Base-by-base conservation (phyloP, 805 yeast genomes). In the Ogataea neopini region DNA sequence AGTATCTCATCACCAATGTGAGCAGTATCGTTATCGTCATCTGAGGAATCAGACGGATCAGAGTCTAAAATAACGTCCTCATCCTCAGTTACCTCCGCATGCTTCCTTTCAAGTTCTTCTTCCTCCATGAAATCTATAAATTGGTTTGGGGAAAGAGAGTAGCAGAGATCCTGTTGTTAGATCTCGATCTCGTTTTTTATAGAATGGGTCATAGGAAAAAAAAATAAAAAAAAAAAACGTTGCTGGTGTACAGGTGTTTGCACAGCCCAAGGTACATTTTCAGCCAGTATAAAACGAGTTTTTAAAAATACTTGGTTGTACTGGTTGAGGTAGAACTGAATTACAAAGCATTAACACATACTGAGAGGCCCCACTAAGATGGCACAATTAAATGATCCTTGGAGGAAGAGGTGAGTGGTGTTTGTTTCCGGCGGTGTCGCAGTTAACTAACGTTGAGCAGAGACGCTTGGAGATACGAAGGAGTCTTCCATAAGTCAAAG, bases 381-480 rank as follows among this genome's bases (percentile, higher is more conserved):
- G 66, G 61, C 68, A 37, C 53, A 52, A 36, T 44, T 58, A 33
- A 53, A 61, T 45, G 73, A 73, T 52, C 77, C 79, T 42, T 75
- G 80, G 80, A 75, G 71, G 48, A 72, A 70, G 57, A 62, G 69
- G 69, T 64, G 52, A 47, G 67, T 22, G 25, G 8, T 22, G 25
- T 22, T 22, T n/a, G n/a, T n/a, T n/a, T n/a, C n/a, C n/a, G n/a
- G n/a, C n/a, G n/a, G n/a, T n/a, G n/a, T n/a, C n/a, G n/a, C n/a
- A n/a, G n/a, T n/a, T n/a, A n/a, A n/a, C n/a, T n/a, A n/a, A n/a
- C n/a, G n/a, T n/a, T n/a, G n/a, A 25, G 10, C 54, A 84, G 95
- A 76, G 96, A 88, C 66, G 94, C 95, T 40, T 88, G 96, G 96
- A 83, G 96, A 75, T 85, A 82, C 69, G 84, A 81, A 61, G 95